These are phyloP conservation scores for Backusella australiensis DNA, from an alignment of 192 early-diverging fungal species.

Conservation along the genomic window DNA sequence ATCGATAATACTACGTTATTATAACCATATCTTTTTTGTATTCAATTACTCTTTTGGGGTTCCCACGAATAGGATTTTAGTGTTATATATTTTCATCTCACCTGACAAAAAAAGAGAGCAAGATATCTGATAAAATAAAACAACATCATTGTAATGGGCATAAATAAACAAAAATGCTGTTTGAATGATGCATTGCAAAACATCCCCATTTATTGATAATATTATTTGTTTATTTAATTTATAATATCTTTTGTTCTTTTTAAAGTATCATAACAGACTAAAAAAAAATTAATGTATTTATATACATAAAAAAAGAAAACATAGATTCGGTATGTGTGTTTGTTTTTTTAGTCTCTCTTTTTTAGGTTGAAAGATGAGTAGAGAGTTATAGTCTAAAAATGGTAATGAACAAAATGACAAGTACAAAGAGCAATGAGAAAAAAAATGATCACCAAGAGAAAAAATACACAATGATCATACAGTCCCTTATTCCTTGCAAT, in stretches of 20 bases:
- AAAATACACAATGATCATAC: background rate
- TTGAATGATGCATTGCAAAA: background rate
- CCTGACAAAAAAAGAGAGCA: background rate
- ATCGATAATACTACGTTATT: background rate
- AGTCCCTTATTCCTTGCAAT: background rate
- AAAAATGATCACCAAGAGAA: background rate
- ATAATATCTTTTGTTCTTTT: background rate
- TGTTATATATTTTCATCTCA: background rate
- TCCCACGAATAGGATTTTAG: background rate
- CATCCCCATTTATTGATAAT: background rate
- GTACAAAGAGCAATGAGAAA: background rate
- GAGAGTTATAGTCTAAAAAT: background rate
- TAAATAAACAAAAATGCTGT: background rate
- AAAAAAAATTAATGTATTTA: background rate
- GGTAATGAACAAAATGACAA: background rate
- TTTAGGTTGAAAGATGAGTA: constrained; percentile 7
- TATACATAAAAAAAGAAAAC: background rate
- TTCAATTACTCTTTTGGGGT: background rate
- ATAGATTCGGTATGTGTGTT: background rate
- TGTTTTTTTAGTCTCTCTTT: background rate
- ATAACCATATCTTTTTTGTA: background rate
- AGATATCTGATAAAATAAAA: background rate
- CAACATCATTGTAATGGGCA: too few relatives aligned
- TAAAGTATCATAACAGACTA: background rate
- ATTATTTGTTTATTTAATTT: background rate